phyloP scores from a whole-genome alignment of 2,329 filamentous ascomycete species.

The Epichloe uncinata region DNA sequence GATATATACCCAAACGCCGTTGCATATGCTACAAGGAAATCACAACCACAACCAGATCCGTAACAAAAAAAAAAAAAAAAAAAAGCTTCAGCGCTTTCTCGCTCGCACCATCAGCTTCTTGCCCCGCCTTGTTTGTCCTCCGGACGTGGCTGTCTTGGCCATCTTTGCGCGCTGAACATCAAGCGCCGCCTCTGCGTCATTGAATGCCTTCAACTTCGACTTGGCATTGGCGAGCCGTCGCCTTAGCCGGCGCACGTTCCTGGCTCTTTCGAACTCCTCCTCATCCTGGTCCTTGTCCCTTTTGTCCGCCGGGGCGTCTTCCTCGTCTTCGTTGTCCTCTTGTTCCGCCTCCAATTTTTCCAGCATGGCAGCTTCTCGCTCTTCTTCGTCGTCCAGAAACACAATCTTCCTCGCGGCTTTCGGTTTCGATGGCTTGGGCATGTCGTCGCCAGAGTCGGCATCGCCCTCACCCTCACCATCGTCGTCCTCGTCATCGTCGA shows the following conservation, averaged over 20 bases:
- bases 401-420: slow-evolving; percentile 35
- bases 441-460: slow-evolving; percentile 19
- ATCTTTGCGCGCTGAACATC: slow-evolving; percentile 48
- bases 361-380: slow-evolving; percentile 19
- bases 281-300: slow-evolving; percentile 16
- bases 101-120: slow-evolving; percentile 50
- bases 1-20: slow-evolving; percentile 1
- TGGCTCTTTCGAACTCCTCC: slow-evolving; percentile 26
- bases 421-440: slow-evolving; percentile 15
- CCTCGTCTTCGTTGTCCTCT: slow-evolving; percentile 12
- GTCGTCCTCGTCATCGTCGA: slow-evolving; percentile 22
- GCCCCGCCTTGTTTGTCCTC: slow-evolving; percentile 44
- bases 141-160: slow-evolving; percentile 50
- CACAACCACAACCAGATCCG: neutral
- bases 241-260: slow-evolving; percentile 30
- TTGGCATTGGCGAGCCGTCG: slow-evolving; percentile 35
- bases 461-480: slow-evolving; percentile 16
- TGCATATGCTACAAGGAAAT: neutral
- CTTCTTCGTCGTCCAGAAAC: slow-evolving; percentile 31
- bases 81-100: slow-evolving; percentile 38
- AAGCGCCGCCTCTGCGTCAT: slow-evolving; percentile 42
- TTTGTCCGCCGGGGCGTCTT: slow-evolving; percentile 3
- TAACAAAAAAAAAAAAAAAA: neutral
- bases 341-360: slow-evolving; percentile 19
- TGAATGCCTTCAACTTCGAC: slow-evolving; percentile 40